phyloP scores from a whole-genome alignment of 1,284 basidiomycete genomes.

The Apiotrichum gracile region DNA sequence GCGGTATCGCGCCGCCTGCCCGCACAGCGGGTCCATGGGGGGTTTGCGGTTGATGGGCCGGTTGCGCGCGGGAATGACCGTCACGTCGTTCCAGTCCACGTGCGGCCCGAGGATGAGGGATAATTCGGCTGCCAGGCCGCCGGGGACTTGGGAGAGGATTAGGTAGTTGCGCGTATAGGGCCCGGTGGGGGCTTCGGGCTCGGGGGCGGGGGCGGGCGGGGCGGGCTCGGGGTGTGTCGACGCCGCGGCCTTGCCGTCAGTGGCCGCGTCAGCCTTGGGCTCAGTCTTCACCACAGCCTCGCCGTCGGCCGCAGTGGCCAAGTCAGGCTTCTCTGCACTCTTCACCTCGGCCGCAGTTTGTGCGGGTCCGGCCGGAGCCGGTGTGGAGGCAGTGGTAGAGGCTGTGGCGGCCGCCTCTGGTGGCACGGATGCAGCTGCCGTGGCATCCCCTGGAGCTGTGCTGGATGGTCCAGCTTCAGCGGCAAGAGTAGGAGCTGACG shows the following conservation, averaged over 20 bases:
- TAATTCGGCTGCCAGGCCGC: constrained; percentile 46
- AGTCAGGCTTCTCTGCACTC: too few species aligned
- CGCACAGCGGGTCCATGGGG: constrained; percentile 49
- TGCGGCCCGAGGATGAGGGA: constrained; percentile 49
- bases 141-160: constrained; percentile 45
- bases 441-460: too few species aligned
- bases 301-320: too few species aligned
- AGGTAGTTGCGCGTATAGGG: constrained; percentile 47
- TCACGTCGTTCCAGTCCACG: constrained; percentile 46
- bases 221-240: not conserved
- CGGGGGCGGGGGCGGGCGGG: not conserved
- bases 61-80: constrained; percentile 45
- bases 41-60: constrained; percentile 41
- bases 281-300: too few species aligned
- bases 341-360: too few species aligned
- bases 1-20: constrained; percentile 48
- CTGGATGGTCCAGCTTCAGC: too few species aligned
- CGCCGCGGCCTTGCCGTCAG: not conserved
- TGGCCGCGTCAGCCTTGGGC: not conserved
- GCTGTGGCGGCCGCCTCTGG: not conserved
- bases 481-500: too few species aligned
- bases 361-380: not conserved
- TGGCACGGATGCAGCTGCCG: not conserved
- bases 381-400: not conserved
- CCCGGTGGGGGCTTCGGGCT: constrained; percentile 9